Conservation (phyloP, 192 early-diverging fungal genomes). For the Radiomyces spectabilis region DNA sequence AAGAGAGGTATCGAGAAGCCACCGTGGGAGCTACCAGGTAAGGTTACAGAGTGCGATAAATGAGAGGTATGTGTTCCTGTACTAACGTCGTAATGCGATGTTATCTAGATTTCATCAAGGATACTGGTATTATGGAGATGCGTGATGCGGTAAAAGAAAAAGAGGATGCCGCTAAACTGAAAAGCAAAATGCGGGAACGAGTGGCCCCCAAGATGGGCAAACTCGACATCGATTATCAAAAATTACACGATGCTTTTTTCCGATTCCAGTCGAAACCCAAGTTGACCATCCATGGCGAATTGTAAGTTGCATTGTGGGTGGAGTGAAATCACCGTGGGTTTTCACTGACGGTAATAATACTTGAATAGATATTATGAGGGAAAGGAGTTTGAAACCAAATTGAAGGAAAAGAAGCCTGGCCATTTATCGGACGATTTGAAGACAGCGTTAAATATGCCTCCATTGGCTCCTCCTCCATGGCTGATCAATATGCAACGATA, state of each 20-base stretch:
- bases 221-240: slow-evolving; percentile 95
- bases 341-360: too few species aligned
- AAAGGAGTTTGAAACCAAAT: slow-evolving; percentile 87
- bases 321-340: too few species aligned
- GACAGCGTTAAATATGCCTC: slow-evolving; percentile 84
- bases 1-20: slow-evolving; percentile 96
- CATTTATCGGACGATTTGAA: slow-evolving; percentile 79
- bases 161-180: slow-evolving; percentile 72
- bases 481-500: slow-evolving; percentile 97
- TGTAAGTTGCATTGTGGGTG: slow-evolving; percentile 53
- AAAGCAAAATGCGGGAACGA: slow-evolving; percentile 79
- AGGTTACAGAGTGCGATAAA: too few species aligned
- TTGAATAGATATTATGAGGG: slow-evolving; percentile 89
- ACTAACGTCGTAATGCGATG: not conserved
- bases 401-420: slow-evolving; percentile 86
- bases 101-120: slow-evolving; percentile 83
- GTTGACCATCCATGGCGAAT: slow-evolving; percentile 67
- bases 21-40: slow-evolving; percentile 86
- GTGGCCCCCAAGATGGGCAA: slow-evolving; percentile 94
- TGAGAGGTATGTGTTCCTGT: not conserved
- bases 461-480: slow-evolving; percentile 93
- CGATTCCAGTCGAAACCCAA: slow-evolving; percentile 83
- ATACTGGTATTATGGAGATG: slow-evolving; percentile 97
- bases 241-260: slow-evolving; percentile 97
- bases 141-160: slow-evolving; percentile 83